A percentile compares a stretch with the other conserved stretches of the same genome.
phyloP scores from a whole-genome alignment of 2,329 filamentous ascomycete species.

The Fusarium clavum region DNA sequence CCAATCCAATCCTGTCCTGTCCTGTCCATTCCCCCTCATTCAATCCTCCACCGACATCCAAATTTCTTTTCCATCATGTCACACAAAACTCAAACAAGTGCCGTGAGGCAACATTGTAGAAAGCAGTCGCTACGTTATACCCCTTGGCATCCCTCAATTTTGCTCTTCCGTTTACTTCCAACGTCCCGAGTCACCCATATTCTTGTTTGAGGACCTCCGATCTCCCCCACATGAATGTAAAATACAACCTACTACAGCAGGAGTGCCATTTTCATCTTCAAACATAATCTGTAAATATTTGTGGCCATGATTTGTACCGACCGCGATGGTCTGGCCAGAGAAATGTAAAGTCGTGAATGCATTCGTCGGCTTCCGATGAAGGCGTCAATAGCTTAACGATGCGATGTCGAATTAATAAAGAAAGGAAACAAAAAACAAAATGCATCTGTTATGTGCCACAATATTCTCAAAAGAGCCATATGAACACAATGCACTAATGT shows the following conservation, averaged over 20 bases:
- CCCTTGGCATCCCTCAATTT: slow-evolving; percentile 33
- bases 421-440: slow-evolving; percentile 9
- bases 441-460: slow-evolving; percentile 2
- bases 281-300: slow-evolving; percentile 41
- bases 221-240: slow-evolving; percentile 6
- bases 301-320: slow-evolving; percentile 23
- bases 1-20: slow-evolving; percentile 19
- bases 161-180: slow-evolving; percentile 10
- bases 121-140: slow-evolving; percentile 41
- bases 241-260: slow-evolving; percentile 18
- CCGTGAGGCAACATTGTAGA: slow-evolving; percentile 63
- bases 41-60: neutral
- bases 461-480: neutral
- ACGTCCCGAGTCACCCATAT: slow-evolving; percentile 30
- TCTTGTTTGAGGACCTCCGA: slow-evolving; percentile 5
- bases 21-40: neutral
- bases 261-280: slow-evolving; percentile 30
- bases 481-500: slow-evolving; percentile 18
- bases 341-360: slow-evolving; percentile 30
- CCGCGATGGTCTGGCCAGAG: slow-evolving; percentile 24
- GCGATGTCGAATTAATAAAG: slow-evolving; percentile 16
- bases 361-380: slow-evolving; percentile 8
- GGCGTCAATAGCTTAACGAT: slow-evolving; percentile 1
- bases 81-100: slow-evolving; percentile 52
- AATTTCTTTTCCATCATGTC: slow-evolving; percentile 20